Conservation (phyloP, 1,139 yeast genomes). For the Kluyveromyces sp. region DNA sequence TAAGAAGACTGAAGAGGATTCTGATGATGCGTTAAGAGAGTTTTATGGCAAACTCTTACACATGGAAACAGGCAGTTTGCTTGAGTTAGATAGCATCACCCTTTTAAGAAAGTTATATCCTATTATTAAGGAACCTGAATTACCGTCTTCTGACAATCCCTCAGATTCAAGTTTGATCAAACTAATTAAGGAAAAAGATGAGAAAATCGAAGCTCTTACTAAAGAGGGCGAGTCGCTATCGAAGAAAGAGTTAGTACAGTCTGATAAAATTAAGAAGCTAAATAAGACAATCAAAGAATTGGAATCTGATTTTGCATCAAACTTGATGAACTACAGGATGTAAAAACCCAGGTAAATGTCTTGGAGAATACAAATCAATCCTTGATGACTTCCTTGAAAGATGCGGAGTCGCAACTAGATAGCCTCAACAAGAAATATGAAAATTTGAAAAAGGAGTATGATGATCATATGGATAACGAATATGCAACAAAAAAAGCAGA, state of each 20-base stretch:
- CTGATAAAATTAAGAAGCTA: constrained; percentile 58
- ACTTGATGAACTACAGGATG: constrained; percentile 25
- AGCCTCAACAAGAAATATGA: constrained; percentile 22
- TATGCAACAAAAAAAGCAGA: constrained; percentile 34
- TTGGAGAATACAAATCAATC: constrained; percentile 6
- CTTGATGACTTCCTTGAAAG: constrained; percentile 4
- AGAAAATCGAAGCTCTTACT: constrained; percentile 41
- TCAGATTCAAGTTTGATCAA: constrained; percentile 12
- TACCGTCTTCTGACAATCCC: neutral
- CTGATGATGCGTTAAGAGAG: neutral
- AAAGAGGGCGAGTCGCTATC: constrained; percentile 78
- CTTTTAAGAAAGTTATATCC: constrained; percentile 1
- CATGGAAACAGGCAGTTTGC: neutral
- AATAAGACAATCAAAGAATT: constrained; percentile 38
- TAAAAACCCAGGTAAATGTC: constrained; percentile 11
- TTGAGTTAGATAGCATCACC: neutral
- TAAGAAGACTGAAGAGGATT: neutral
- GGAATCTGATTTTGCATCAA: constrained; percentile 40
- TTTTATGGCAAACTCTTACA: constrained; percentile 2
- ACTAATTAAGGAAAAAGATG: constrained; percentile 28
- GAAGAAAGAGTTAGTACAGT: constrained; percentile 61
- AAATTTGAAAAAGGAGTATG: neutral
- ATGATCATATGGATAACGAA: neutral
- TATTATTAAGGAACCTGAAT: constrained; percentile 6
- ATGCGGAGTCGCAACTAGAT: constrained; percentile 27